Evolutionary conservation across 805 yeast species (phyloP), one percentile per base, ranked within the genome.

Genomic region (Grigorovia humatica): DNA sequence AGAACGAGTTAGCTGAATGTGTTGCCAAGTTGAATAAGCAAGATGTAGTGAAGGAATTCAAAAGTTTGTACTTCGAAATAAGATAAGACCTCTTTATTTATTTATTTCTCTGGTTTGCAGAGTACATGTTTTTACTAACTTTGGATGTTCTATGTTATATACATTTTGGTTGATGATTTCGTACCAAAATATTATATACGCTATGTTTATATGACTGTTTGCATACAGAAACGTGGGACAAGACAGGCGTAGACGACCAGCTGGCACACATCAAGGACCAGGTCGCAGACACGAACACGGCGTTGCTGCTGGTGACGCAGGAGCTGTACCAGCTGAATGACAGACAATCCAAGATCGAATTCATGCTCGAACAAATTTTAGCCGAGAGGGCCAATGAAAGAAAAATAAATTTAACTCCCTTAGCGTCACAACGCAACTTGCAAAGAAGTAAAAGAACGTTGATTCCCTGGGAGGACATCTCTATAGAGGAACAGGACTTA

Each of bases 391-490:
- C 27, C 12, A 42, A 42, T 38, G 42, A 38, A 38, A 38, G 17
- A 38, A 38, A 38, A 38, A 38, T 38, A 38, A 38, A 15, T 38
- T 15, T 38, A 15, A 38, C 38, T 11, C 38, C 38, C 38, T 32
- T 32, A 32, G 38, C 38, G 38, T 32, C 38, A 32, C 38, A 32
- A 32, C 38, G 38, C 15, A 32, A 32, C 8, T 32, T 32, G 15
- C 55, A 29, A 15, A 46, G 48, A 29, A 15, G 27, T 23, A 46
- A 38, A 7, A 54, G 67, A 48, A 62, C 65, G 4, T 57, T 64
- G 35, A 63, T 64, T 11, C 66, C 68, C 5, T 64, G 67, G 66
- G 67, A 61, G 18, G 68, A 64, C 32, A 48, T 47, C 23, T 20
- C 32, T 29, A 29, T n/a, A 17, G 49, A 42, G 38, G 18, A 13